Percentiles rank a stretch among this genome's conserved stretches.
Conservation (phyloP, 2,329 filamentous ascomycete species). For the Knufia fluminis region DNA sequence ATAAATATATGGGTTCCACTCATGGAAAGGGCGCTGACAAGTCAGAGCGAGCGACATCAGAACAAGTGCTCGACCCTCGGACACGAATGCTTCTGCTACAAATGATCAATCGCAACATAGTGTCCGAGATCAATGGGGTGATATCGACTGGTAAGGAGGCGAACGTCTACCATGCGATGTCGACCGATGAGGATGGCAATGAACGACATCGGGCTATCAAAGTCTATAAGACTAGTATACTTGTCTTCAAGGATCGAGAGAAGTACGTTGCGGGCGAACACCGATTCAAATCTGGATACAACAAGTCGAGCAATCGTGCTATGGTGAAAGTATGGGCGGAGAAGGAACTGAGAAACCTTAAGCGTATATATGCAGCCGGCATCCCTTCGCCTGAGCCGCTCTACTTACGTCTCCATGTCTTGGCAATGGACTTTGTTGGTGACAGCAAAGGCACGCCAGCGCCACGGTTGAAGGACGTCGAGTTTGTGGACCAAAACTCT, state of each 20-base stretch:
- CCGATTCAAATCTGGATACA: constrained; percentile 80
- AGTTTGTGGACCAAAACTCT: constrained; percentile 57
- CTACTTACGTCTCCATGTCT: constrained; percentile 81
- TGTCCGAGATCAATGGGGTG: constrained; percentile 88
- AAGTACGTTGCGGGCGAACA: constrained; percentile 93
- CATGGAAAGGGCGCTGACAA: constrained; percentile 55
- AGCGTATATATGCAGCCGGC: constrained; percentile 69
- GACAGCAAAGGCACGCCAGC: constrained; percentile 80
- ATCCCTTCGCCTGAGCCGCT: constrained; percentile 88
- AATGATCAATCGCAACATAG: constrained; percentile 84
- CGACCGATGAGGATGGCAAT: constrained; percentile 44
- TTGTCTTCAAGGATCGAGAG: constrained; percentile 96
- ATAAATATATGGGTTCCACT: constrained; percentile 44
- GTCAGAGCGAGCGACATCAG: constrained; percentile 83
- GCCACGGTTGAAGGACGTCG: constrained; percentile 79
- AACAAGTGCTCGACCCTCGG: constrained; percentile 87
- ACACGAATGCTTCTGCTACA: constrained; percentile 93
- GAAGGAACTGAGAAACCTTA: constrained; percentile 93
- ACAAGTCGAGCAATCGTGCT: constrained; percentile 87
- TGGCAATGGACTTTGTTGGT: constrained; percentile 90
- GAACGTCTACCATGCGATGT: constrained; percentile 89
- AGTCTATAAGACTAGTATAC: constrained; percentile 95
- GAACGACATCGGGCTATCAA: constrained; percentile 77
- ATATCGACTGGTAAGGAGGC: constrained; percentile 96
- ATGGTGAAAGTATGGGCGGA: constrained; percentile 99